Evolutionary conservation across 257 asterid genomes (phyloP).

Genomic region (Penstemon davidsonii): DNA sequence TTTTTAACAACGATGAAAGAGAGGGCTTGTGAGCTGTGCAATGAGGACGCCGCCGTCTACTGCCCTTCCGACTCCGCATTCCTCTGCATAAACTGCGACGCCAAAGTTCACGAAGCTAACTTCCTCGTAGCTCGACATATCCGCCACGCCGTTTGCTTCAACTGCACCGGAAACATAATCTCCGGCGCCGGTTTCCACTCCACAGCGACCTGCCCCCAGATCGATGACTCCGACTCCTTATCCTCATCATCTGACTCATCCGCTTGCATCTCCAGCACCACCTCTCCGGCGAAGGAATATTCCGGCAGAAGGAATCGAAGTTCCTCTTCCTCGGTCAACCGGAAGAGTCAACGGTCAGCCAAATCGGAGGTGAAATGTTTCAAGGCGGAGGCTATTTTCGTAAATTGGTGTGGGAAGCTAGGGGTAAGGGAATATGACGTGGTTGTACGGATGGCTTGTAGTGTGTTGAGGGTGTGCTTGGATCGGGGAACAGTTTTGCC

Average conservation of each 20-base stretch:
- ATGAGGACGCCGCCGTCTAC: conserved; percentile 39
- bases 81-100: conserved; percentile 57
- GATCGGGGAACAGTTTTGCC: conserved; percentile 43
- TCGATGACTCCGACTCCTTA: conserved; percentile 29
- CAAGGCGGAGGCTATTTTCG: conserved; percentile 44
- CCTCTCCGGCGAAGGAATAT: conserved; percentile 25
- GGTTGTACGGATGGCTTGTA: conserved; percentile 33
- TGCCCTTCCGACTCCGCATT: conserved; percentile 66
- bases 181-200: conserved; percentile 17
- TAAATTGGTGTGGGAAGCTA: conserved; percentile 48
- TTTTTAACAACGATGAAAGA: conserved; percentile 16
- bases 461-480: conserved; percentile 37
- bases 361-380: neutral
- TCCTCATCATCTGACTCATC: conserved; percentile 33
- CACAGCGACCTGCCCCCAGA: conserved; percentile 15
- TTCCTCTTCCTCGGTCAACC: conserved; percentile 12
- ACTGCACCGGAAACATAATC: conserved; percentile 29
- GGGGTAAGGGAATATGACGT: conserved; percentile 33
- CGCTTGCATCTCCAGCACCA: conserved; percentile 49
- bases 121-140: conserved; percentile 69
- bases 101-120: conserved; percentile 54
- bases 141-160: conserved; percentile 43
- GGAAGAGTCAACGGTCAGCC: conserved; percentile 13
- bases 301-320: conserved; percentile 12
- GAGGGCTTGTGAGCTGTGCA: conserved; percentile 53